phyloP scores from a whole-genome alignment of 176 grass and related monocot genomes.

The Themeda triandra region DNA sequence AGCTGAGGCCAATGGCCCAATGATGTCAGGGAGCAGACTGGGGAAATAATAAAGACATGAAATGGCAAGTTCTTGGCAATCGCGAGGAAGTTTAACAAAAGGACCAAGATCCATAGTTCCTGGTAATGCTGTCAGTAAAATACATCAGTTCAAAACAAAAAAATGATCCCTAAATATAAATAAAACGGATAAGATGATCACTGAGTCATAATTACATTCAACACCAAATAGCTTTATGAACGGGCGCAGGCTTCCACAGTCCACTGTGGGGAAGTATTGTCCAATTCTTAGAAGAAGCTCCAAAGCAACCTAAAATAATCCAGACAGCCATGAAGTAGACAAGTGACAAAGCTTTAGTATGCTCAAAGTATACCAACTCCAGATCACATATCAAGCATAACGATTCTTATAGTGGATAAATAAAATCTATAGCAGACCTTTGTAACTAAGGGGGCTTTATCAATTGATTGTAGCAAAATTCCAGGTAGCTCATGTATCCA shows the following conservation, averaged over 20 bases:
- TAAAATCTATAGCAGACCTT: slow-evolving; percentile 44
- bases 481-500: slow-evolving; percentile 59
- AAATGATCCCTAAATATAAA: slow-evolving; percentile 1
- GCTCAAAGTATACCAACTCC: not conserved
- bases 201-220: slow-evolving; percentile 52
- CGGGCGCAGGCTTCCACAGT: slow-evolving; percentile 44
- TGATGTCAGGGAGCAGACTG: slow-evolving; percentile 53
- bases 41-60: slow-evolving; percentile 93
- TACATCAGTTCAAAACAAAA: not conserved
- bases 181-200: not conserved
- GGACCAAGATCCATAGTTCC: slow-evolving; percentile 54
- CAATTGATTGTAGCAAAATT: slow-evolving; percentile 57
- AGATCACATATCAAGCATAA: not conserved
- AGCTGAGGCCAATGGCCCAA: slow-evolving; percentile 59
- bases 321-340: slow-evolving; percentile 14
- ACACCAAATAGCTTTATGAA: slow-evolving; percentile 66
- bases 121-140: slow-evolving; percentile 45
- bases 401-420: slow-evolving; percentile 4
- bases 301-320: slow-evolving; percentile 57
- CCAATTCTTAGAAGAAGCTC: slow-evolving; percentile 69
- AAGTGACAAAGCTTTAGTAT: slow-evolving; percentile 24
- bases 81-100: slow-evolving; percentile 52
- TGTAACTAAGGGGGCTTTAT: slow-evolving; percentile 53
- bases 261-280: slow-evolving; percentile 39
- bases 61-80: slow-evolving; percentile 79